Evolutionary conservation across 805 yeast genomes (phyloP).

Genomic region (Yarrowia alimentaria): DNA sequence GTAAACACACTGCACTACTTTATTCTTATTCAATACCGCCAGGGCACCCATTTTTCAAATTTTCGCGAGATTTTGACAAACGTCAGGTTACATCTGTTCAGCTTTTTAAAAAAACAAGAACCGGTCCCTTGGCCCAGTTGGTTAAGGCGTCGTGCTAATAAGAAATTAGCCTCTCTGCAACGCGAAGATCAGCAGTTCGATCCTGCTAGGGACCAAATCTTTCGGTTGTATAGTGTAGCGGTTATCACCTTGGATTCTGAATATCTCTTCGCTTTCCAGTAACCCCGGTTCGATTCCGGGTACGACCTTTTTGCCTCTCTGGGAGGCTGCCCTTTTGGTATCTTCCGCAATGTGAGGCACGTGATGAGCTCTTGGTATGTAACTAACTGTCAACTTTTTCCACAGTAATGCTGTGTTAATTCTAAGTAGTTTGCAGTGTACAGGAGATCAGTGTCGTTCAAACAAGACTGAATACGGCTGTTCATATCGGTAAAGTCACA

Average conservation of each 20-base stretch:
- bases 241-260: constrained; percentile 28
- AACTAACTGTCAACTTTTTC: too few relatives aligned
- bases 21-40: background rate
- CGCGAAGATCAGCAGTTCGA: constrained; percentile 54
- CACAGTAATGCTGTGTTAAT: too few relatives aligned
- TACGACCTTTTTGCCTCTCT: constrained; percentile 13
- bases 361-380: too few relatives aligned
- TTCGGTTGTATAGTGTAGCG: constrained; percentile 26
- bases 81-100: background rate
- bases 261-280: constrained; percentile 11
- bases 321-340: background rate
- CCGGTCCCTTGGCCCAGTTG: constrained; percentile 29
- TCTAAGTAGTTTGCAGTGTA: too few relatives aligned
- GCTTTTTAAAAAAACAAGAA: background rate
- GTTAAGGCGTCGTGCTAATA: constrained; percentile 29
- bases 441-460: too few relatives aligned
- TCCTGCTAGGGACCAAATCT: constrained; percentile 40
- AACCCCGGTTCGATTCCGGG: constrained; percentile 28
- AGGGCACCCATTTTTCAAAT: background rate
- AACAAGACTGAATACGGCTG: too few relatives aligned
- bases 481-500: too few relatives aligned
- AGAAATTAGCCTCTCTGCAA: constrained; percentile 30
- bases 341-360: too few relatives aligned
- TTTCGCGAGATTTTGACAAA: background rate
- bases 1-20: background rate